phyloP scores from a whole-genome alignment of 176 grass and related monocot species.

The Ensete ventricosum region DNA sequence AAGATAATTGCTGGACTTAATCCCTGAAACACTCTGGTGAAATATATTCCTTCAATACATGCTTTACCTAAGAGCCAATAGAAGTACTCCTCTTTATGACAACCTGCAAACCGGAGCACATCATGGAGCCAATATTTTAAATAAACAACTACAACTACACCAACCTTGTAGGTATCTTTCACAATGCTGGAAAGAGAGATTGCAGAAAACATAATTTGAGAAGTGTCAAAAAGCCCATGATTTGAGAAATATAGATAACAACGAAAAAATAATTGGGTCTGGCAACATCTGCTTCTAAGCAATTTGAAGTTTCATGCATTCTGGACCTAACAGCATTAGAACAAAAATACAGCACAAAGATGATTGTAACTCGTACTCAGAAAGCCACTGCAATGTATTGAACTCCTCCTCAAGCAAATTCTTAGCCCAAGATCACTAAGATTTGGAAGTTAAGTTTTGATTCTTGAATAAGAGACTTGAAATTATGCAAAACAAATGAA shows the following conservation, averaged over 20 bases:
- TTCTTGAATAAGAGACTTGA: background rate
- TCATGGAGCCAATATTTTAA: background rate
- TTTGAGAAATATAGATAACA: background rate
- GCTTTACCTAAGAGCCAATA: conserved; percentile 78
- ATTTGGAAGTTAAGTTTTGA: background rate
- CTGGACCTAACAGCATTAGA: background rate
- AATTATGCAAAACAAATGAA: background rate
- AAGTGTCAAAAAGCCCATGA: background rate
- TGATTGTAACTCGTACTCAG: background rate
- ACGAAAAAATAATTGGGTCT: background rate
- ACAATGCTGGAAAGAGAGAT: background rate
- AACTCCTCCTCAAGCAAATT: background rate
- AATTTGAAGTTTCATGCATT: background rate
- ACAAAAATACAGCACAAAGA: background rate
- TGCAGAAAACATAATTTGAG: too few species aligned
- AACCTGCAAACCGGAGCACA: conserved; percentile 30
- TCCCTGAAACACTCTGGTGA: conserved; percentile 38
- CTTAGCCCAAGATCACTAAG: too few species aligned
- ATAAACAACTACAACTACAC: background rate
- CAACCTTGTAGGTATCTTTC: background rate
- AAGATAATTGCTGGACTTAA: conserved; percentile 19
- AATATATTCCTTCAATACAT: conserved; percentile 58
- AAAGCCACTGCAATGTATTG: background rate
- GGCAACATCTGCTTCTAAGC: background rate
- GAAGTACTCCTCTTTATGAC: conserved; percentile 66